Conservation (phyloP, 2,329 filamentous ascomycete species). For the Gremmenia infestans region DNA sequence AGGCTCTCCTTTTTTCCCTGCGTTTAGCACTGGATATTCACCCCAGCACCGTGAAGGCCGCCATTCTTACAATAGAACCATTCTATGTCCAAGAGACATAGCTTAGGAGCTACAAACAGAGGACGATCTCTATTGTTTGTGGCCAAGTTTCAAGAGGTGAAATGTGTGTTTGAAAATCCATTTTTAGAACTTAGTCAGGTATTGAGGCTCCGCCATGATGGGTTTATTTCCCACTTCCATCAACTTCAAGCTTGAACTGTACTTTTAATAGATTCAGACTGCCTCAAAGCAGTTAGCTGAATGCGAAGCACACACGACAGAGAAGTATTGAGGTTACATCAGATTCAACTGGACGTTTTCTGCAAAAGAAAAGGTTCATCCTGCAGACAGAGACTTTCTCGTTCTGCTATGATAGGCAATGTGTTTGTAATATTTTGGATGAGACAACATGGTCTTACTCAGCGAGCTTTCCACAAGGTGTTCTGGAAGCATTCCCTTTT, state of each 20-base stretch:
- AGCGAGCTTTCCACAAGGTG: background rate
- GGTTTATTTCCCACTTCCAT: background rate
- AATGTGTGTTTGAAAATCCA: background rate
- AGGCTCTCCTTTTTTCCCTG: no score
- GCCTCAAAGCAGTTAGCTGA: background rate
- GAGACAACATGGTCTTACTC: background rate
- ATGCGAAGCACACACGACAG: background rate
- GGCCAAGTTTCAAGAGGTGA: background rate
- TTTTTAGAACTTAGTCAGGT: background rate
- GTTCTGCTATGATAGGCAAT: no score
- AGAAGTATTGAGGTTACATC: background rate
- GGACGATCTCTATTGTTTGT: background rate
- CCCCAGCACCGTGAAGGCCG: background rate
- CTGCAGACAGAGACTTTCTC: background rate
- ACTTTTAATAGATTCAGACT: background rate
- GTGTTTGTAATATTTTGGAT: no score
- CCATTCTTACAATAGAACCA: background rate
- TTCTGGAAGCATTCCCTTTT: background rate
- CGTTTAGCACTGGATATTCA: background rate
- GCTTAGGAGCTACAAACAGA: background rate
- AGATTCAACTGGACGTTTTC: background rate
- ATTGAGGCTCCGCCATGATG: background rate
- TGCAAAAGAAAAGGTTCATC: background rate
- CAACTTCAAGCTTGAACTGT: background rate
- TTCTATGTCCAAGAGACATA: background rate